phyloP scores from a whole-genome alignment of 352 stramenopile genomes.

The Globisporangium takayamanum region DNA sequence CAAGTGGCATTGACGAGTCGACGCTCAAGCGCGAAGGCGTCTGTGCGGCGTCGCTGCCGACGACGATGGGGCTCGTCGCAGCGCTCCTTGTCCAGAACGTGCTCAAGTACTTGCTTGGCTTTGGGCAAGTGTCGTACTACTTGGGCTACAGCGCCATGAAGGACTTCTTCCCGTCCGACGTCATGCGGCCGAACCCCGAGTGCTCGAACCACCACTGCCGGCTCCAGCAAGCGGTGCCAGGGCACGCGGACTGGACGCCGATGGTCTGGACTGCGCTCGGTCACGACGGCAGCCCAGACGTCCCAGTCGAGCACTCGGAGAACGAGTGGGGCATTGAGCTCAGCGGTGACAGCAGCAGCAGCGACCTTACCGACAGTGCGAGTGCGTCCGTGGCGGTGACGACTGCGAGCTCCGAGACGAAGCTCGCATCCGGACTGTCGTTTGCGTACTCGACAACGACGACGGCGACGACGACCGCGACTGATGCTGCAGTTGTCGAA shows the following conservation, averaged over 20 bases:
- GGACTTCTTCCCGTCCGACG: slow-evolving; percentile 80
- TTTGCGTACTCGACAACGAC: slow-evolving; percentile 12
- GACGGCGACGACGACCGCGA: slow-evolving; percentile 23
- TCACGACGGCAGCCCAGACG: slow-evolving; percentile 39
- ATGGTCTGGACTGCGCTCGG: slow-evolving; percentile 64
- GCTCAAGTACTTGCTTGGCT: slow-evolving; percentile 82
- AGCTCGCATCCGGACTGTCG: slow-evolving; percentile 1
- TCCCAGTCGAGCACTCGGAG: slow-evolving; percentile 53
- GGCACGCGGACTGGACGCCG: slow-evolving; percentile 50
- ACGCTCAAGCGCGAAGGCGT: slow-evolving; percentile 86
- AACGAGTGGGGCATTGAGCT: slow-evolving; percentile 89
- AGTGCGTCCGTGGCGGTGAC: not conserved
- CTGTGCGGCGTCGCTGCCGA: slow-evolving; percentile 83
- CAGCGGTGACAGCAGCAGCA: slow-evolving; percentile 11
- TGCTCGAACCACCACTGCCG: slow-evolving; percentile 77
- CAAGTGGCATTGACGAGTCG: slow-evolving; percentile 79
- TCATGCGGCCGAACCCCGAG: slow-evolving; percentile 81
- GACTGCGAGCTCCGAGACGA: too few relatives aligned
- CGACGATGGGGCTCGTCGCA: slow-evolving; percentile 86
- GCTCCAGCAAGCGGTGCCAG: slow-evolving; percentile 45
- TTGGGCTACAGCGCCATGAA: slow-evolving; percentile 84
- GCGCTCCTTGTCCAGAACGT: slow-evolving; percentile 85
- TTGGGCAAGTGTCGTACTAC: slow-evolving; percentile 87
- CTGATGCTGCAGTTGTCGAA: slow-evolving; percentile 9
- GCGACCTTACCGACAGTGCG: slow-evolving; percentile 15